These are phyloP conservation scores for Metarhizium sp. DNA, from an alignment of 2,329 filamentous ascomycete species.

Conservation along the genomic window DNA sequence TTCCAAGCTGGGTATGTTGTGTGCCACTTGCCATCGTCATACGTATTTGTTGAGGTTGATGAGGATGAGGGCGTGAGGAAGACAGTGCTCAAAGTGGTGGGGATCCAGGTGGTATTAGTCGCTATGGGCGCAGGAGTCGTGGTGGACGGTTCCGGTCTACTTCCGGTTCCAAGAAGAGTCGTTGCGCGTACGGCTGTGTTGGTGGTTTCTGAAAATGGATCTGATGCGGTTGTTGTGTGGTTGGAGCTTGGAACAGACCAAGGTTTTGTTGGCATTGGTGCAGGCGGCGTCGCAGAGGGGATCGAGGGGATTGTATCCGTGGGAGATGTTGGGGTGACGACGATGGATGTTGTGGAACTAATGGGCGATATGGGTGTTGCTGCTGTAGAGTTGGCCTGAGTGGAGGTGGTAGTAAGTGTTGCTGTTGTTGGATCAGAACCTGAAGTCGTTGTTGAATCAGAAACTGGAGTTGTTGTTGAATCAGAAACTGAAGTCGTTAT, in stretches of 20 bases:
- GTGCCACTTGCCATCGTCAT: slow-evolving; percentile 36
- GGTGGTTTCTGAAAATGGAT: background rate
- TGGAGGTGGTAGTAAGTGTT: background rate
- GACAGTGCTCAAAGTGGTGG: slow-evolving; percentile 4
- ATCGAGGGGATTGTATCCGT: background rate
- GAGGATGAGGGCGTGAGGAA: slow-evolving; percentile 3
- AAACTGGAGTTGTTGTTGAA: no score
- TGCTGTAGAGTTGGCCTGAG: background rate
- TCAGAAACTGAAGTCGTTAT: no score
- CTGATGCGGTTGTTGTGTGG: slow-evolving; percentile 1
- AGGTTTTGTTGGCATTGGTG: slow-evolving; percentile 1
- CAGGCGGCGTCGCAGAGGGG: background rate
- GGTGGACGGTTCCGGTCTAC: background rate
- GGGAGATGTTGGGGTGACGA: background rate
- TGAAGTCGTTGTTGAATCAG: no score
- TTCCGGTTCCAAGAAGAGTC: background rate
- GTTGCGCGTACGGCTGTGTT: background rate
- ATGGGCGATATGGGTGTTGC: background rate
- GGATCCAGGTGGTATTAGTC: background rate
- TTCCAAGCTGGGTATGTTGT: slow-evolving; percentile 37
- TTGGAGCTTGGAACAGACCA: slow-evolving; percentile 2
- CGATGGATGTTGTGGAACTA: background rate
- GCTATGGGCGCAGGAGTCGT: background rate
- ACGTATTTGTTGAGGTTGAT: slow-evolving; percentile 17
- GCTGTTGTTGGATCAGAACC: no score